Conservation (phyloP, 768 basidiomycete genomes). For the Kwoniella dendrophila region DNA sequence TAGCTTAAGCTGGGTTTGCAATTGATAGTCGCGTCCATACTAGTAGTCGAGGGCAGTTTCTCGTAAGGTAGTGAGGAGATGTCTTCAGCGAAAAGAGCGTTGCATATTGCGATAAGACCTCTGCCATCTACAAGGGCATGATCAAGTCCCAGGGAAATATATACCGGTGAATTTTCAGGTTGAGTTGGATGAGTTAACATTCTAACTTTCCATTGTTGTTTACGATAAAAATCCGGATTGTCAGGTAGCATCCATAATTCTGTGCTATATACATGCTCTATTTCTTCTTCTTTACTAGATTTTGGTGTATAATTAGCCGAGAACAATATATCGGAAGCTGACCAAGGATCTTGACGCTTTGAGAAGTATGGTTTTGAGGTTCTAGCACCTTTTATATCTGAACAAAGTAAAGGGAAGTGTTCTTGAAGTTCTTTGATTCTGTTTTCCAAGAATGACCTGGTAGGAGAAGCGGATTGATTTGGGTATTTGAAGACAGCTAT, state of each 20-base stretch:
- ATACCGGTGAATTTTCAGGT: background rate
- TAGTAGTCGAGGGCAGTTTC: constrained; percentile 1
- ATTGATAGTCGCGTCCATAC: constrained; percentile 8
- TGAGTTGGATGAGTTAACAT: constrained; percentile 1
- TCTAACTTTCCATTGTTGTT: constrained; percentile 21
- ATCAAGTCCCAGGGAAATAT: constrained; percentile 20
- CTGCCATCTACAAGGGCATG: constrained; percentile 23
- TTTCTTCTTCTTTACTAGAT: constrained; percentile 2
- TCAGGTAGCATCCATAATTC: background rate
- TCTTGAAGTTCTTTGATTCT: constrained; percentile 17
- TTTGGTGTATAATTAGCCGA: background rate
- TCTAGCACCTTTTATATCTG: constrained; percentile 4
- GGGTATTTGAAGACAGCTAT: constrained; percentile 16
- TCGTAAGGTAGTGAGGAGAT: constrained; percentile 26
- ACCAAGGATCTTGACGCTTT: constrained; percentile 7
- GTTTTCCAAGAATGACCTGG: background rate
- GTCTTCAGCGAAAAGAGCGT: constrained; percentile 12
- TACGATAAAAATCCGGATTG: background rate
- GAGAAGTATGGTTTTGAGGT: constrained; percentile 15
- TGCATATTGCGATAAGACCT: constrained; percentile 10
- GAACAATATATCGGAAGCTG: constrained; percentile 12
- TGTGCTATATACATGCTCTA: background rate
- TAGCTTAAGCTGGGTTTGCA: constrained; percentile 12
- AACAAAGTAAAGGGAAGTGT: constrained; percentile 25
- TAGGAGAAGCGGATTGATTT: background rate